Base-by-base conservation (phyloP, 495 filamentous ascomycete genomes). In the Neurospora hispaniola region DNA sequence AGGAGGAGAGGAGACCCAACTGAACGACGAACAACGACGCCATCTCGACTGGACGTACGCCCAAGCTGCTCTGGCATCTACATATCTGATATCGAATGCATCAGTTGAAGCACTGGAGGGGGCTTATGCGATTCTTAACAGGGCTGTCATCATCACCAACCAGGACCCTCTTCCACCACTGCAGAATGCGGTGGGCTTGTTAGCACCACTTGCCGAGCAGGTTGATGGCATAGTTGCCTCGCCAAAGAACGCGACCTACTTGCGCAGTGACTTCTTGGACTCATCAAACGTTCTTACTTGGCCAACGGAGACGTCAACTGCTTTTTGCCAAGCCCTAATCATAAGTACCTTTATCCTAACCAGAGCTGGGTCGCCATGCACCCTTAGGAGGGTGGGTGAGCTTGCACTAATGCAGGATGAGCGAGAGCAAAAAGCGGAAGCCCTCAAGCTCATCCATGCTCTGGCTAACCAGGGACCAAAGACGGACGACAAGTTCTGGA, bases 401-500 rank as follows among this genome's bases (percentile, higher is more conserved):
- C 79, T 93, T 12, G 85, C 83, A 1, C 81, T 92, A 69, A 79
- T 88, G 4, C 82, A 84, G 72, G 85, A 86, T 69, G 85, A 89
- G 70, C 87, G 88, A 12, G 89, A 92, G 73, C 93, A 96, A 76
- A 84, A 88, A 70, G 78, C 80, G 12, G 87, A 93, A 69, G 82
- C 94, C 46, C 84, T 85, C 23, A 90, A 84, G 69, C 84, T 93
- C 11, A 86, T 96, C 27, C 84, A 86, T 46, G 83, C 83, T 4
- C 79, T 86, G 5, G 78, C 83, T 39, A 85, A 82, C 41, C 85
- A 87, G 23, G 79, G 85, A 0, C 79, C 84, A 0, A 88, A 85
- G 70, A 87, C 85, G 62, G 88, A 91, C 73, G 88, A 89, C 35
- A 87, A 86, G 73, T 88, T 90, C 69, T 97, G 94, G 94, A 83